Evolutionary conservation across 805 yeast genomes (phyloP), one percentile per base, ranked within the genome.

Genomic region (Phaffomyces thermotolerans): DNA sequence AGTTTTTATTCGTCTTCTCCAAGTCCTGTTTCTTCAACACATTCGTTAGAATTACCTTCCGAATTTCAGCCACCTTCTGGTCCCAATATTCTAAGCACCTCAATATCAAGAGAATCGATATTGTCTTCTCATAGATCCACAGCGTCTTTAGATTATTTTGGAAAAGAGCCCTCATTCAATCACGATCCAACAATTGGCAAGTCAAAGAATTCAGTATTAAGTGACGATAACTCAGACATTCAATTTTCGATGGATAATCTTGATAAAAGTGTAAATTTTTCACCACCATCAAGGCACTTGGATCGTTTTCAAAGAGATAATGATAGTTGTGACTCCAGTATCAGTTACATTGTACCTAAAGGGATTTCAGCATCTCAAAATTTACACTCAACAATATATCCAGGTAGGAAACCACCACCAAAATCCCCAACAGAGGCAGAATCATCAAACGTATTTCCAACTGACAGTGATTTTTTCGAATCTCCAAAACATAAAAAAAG

Each of bases 341-440:
- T 27, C 29, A 27, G 10, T 10, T 27, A 10, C 6, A 27, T 27
- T 10, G 29, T 27, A 10, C 29, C 12, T 10, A 27, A 9, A 4
- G 13, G 29, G 10, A 9, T 13, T 27, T 27, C 29, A 27, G 29
- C 8, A 13, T 27, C 29, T 10, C 29, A 27, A 27, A 31, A 15
- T 10, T 6, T 12, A 13, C 3, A 7, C 34, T n/a, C 18, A 17
- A 31, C 15, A n/a, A 18, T 4, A 18, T 32, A 12, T 47, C 45
- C 27, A 18, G 15, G 22, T 8, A 44, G 60, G 27, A 57, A 57
- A 34, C 56, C 61, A 22, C 61, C 60, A 20, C 60, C 59, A 25
- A 36, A 13, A 3, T 47, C 58, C 0, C 58, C 58, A n/a, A 24
- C 34, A 3, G 30, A 9, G 5, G 40, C 35, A 6, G 22, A 37